Conservation (phyloP, 1,284 basidiomycete species). For the Austropuccinia psidii region DNA sequence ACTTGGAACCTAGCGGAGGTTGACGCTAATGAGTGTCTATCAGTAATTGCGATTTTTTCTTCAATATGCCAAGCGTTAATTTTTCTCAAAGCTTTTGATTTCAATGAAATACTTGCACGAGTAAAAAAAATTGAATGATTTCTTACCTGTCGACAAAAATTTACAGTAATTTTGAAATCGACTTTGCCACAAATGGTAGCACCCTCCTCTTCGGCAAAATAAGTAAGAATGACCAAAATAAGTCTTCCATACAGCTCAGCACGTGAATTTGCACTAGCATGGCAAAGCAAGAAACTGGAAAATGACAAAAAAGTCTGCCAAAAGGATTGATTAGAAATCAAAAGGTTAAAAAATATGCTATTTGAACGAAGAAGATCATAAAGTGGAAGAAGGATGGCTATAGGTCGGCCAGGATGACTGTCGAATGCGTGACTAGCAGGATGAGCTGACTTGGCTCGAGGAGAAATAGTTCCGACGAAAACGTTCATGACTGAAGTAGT, state of each 20-base stretch:
- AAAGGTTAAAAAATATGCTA: slow-evolving; percentile 41
- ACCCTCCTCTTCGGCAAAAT: slow-evolving; percentile 43
- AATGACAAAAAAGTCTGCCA: slow-evolving; percentile 42
- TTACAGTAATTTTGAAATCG: slow-evolving; percentile 31
- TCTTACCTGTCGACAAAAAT: slow-evolving; percentile 43
- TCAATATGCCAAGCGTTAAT: not conserved
- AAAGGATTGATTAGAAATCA: slow-evolving; percentile 37
- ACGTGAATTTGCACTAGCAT: slow-evolving; percentile 40
- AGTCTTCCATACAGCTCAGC: slow-evolving; percentile 41
- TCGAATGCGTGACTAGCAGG: slow-evolving; percentile 1
- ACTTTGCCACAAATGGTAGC: slow-evolving; percentile 38
- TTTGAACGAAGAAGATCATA: slow-evolving; percentile 44
- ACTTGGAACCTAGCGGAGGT: slow-evolving; percentile 24
- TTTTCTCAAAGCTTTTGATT: not conserved
- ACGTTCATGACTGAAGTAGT: slow-evolving; percentile 23
- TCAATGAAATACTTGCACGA: not conserved
- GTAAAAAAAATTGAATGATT: not conserved
- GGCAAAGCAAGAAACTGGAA: slow-evolving; percentile 43
- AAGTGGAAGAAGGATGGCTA: slow-evolving; percentile 42
- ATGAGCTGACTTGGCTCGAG: not conserved
- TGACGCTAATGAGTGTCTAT: slow-evolving; percentile 9
- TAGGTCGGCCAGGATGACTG: slow-evolving; percentile 39
- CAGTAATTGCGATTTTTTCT: not conserved
- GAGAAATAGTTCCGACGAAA: not conserved
- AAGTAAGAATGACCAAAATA: slow-evolving; percentile 39